Base-by-base conservation (phyloP, 2,329 filamentous ascomycete genomes). In the Paecilomyces sp. region DNA sequence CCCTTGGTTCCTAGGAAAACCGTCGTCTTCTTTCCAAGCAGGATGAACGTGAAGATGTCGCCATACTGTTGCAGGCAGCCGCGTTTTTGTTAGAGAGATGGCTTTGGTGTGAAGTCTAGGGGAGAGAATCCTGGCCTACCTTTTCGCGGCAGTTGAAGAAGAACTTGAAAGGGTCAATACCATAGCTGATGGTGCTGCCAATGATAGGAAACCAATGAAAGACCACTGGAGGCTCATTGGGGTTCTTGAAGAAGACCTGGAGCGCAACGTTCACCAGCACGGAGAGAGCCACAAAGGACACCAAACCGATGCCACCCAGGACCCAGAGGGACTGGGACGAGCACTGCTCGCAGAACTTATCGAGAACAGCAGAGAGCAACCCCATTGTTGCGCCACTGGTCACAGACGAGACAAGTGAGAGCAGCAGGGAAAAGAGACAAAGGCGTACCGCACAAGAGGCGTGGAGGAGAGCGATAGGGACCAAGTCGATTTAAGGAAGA, bases 171-270 rank as follows among this genome's bases (percentile, higher is more conserved):
- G 85, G 69, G 71, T 97, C 91, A 77, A 97, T 97, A 75, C 93
- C 93, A 78, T 97, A 99, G 53, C 86, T 90, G 68, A 97, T 82
- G 61, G 94, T 97, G 80, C 88, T 97, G 64, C 93, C 93, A 69
- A 99, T 83, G 66, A 96, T 77, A 61, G 85, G 85, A 33, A 88
- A 76, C 81, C 79, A 84, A 74, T 87, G 85, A 74, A 87, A 87
- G 55, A 87, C 85, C 31, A 87, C 68, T 0, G 85, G 85, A 31
- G 90, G 90, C 73, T 92, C 89, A 73, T 92, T 89, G 57, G 88
- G 85, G 68, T 92, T 93, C 78, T 85, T 90, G 79, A 91, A 86
- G 63, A 97, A 79, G 59, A 95, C 67, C 77, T 97, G 93, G 64
- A 82, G 82, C 66, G 90, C 70, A 65, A 97, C 87, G 75, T 97